phyloP scores from a whole-genome alignment of 2,329 filamentous ascomycete genomes.

The Fusarium sp. region DNA sequence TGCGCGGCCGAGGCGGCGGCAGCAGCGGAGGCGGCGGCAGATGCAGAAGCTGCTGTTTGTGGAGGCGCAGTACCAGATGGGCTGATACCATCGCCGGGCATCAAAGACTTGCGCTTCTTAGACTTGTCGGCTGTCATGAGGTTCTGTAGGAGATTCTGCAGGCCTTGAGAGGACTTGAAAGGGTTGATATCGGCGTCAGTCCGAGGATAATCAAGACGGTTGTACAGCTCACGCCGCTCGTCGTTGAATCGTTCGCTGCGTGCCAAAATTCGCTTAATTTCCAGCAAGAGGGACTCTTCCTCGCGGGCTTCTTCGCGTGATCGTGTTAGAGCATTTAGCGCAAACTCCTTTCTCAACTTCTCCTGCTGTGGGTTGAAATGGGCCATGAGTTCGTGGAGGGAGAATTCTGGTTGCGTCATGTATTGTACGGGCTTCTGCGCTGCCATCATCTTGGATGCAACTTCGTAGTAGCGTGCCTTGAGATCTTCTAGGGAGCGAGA shows the following conservation, averaged over 20 bases:
- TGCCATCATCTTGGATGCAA: slow-evolving; percentile 85
- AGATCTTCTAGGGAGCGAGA: slow-evolving; percentile 85
- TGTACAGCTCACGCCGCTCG: slow-evolving; percentile 87
- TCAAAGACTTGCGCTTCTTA: slow-evolving; percentile 84
- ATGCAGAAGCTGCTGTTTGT: slow-evolving; percentile 34
- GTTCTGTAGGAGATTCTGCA: slow-evolving; percentile 83
- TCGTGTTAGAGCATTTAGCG: slow-evolving; percentile 79
- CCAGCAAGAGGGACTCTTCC: slow-evolving; percentile 87
- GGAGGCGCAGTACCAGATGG: slow-evolving; percentile 55
- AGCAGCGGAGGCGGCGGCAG: slow-evolving; percentile 26
- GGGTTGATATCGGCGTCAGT: slow-evolving; percentile 75
- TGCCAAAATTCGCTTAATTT: slow-evolving; percentile 90
- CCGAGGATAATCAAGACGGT: slow-evolving; percentile 83
- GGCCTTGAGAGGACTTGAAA: slow-evolving; percentile 83
- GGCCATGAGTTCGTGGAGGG: slow-evolving; percentile 83
- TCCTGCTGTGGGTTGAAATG: slow-evolving; percentile 88
- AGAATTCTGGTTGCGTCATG: slow-evolving; percentile 89
- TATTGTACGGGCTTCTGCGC: slow-evolving; percentile 81
- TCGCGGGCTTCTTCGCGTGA: slow-evolving; percentile 90
- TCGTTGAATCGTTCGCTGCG: slow-evolving; percentile 87
- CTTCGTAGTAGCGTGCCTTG: slow-evolving; percentile 89
- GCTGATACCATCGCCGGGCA: slow-evolving; percentile 67
- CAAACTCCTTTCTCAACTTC: slow-evolving; percentile 83
- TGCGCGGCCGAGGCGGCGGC: slow-evolving; percentile 49
- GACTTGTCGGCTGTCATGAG: slow-evolving; percentile 85